These are phyloP conservation scores for Agaricus subrufescens DNA, from an alignment of 768 basidiomycete genomes.

Conservation along the genomic window DNA sequence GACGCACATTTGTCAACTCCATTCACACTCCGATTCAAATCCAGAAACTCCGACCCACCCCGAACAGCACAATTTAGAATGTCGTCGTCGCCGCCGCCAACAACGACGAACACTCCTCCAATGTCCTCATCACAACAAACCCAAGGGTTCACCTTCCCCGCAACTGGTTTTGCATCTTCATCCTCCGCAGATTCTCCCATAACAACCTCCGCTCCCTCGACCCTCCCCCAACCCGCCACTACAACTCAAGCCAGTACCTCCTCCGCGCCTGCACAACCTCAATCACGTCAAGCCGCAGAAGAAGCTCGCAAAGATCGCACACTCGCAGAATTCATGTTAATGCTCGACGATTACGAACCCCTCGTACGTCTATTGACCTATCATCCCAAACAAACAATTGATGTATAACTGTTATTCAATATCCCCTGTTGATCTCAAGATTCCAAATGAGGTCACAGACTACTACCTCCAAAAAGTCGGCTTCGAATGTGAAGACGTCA, in stretches of 20 bases:
- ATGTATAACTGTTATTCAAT: background rate
- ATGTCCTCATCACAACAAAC: slow-evolving; percentile 30
- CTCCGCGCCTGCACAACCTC: slow-evolving; percentile 30
- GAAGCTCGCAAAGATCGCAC: slow-evolving; percentile 87
- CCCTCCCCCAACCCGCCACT: slow-evolving; percentile 23
- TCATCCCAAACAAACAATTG: background rate
- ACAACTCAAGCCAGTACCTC: slow-evolving; percentile 1
- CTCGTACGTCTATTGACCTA: slow-evolving; percentile 46
- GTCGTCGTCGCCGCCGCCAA: slow-evolving; percentile 9
- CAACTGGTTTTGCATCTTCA: background rate
- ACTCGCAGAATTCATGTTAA: slow-evolving; percentile 88
- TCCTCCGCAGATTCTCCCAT: slow-evolving; percentile 13
- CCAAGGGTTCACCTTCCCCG: slow-evolving; percentile 7
- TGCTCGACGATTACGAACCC: slow-evolving; percentile 97
- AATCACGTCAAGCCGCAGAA: slow-evolving; percentile 68
- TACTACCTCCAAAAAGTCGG: slow-evolving; percentile 96
- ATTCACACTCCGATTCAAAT: slow-evolving; percentile 17
- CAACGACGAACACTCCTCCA: slow-evolving; percentile 11
- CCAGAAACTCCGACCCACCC: slow-evolving; percentile 28
- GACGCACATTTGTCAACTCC: slow-evolving; percentile 11
- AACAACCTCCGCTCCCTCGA: slow-evolving; percentile 14
- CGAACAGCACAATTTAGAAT: background rate
- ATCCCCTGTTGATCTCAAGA: slow-evolving; percentile 39
- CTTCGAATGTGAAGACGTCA: slow-evolving; percentile 91
- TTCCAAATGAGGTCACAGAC: slow-evolving; percentile 96